Conservation (phyloP, 331 rosid genomes). For the Malus hybrid region DNA sequence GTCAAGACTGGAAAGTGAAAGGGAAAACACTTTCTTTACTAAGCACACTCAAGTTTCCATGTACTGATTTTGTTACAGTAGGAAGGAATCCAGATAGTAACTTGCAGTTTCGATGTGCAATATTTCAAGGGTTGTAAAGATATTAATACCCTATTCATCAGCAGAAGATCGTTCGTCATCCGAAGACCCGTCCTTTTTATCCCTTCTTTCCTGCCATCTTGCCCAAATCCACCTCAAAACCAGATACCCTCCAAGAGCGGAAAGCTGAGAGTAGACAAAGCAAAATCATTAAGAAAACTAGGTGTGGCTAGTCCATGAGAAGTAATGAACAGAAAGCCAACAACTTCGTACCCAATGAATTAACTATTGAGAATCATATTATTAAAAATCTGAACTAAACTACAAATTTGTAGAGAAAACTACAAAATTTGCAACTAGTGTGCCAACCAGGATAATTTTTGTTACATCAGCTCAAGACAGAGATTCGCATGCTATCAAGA, state of each 20-base stretch:
- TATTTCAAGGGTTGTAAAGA: neutral
- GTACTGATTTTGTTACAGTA: neutral
- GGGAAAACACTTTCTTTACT: neutral
- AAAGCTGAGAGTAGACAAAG: constrained; percentile 42
- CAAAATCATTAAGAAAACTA: neutral
- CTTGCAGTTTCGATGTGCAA: neutral
- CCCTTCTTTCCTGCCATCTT: constrained; percentile 79
- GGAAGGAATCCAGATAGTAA: neutral
- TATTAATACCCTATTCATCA: constrained; percentile 21
- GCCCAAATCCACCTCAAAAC: constrained; percentile 70
- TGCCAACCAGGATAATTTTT: neutral
- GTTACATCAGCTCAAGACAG: too few species aligned
- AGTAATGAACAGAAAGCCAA: neutral
- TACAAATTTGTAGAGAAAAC: neutral
- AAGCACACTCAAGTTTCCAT: neutral
- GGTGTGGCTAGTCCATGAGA: neutral
- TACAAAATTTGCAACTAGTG: neutral
- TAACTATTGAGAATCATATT: neutral
- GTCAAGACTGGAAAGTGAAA: neutral
- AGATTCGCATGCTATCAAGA: neutral
- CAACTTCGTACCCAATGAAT: neutral
- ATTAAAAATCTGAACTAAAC: neutral
- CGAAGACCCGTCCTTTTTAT: constrained; percentile 28
- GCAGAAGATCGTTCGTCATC: constrained; percentile 22
- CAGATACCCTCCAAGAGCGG: constrained; percentile 59